These are phyloP conservation scores for Arthroderma sp. DNA, from an alignment of 2,329 filamentous ascomycete genomes.

Conservation along the genomic window DNA sequence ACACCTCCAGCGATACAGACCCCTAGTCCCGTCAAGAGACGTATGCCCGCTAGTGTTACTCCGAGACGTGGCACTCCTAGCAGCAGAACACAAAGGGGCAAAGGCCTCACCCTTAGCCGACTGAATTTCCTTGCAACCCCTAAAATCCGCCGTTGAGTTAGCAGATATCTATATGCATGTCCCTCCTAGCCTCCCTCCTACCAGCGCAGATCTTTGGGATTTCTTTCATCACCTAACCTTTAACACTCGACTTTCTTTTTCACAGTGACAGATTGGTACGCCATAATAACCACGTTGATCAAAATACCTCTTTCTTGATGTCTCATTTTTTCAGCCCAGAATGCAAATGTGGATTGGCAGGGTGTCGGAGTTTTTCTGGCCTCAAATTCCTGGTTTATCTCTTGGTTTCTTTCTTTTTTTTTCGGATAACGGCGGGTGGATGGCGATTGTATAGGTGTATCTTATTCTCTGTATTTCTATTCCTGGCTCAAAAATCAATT, in stretches of 20 bases:
- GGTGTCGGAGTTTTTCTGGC: slow-evolving; percentile 1
- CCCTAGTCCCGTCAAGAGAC: slow-evolving; percentile 26
- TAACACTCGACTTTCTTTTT: background rate
- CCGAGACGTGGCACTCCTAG: slow-evolving; percentile 21
- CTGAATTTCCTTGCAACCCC: slow-evolving; percentile 39
- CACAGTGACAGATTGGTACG: background rate
- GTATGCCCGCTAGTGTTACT: slow-evolving; percentile 15
- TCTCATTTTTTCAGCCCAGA: background rate
- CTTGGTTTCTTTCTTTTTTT: background rate
- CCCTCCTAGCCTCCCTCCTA: background rate
- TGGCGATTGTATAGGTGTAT: background rate
- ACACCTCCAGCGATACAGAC: slow-evolving; percentile 17
- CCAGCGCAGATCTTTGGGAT: background rate
- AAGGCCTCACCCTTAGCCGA: slow-evolving; percentile 34
- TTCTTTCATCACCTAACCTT: background rate
- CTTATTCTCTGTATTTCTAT: background rate
- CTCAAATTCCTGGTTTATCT: background rate
- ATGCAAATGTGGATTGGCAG: background rate
- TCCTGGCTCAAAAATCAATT: background rate
- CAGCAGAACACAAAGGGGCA: slow-evolving; percentile 18
- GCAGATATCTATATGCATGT: too few relatives aligned
- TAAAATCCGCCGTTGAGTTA: slow-evolving; percentile 27
- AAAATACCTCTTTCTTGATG: background rate
- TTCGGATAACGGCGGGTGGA: background rate
- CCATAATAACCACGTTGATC: background rate